A percentile compares a stretch with the other conserved stretches of the same genome.
Conservation (phyloP, 768 basidiomycete species). For the Suillus lakei region DNA sequence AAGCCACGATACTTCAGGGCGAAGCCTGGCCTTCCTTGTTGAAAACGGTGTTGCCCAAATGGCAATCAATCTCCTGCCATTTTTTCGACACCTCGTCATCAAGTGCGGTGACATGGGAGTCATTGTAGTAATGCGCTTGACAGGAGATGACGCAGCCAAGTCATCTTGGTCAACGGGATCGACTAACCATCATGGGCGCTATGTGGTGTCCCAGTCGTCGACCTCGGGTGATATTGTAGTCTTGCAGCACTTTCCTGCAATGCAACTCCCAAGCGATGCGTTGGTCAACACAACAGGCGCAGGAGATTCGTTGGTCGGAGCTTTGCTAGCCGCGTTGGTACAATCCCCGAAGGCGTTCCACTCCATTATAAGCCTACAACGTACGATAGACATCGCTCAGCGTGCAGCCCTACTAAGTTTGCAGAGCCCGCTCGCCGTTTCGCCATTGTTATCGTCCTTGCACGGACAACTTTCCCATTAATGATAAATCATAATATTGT, state of each 20-base stretch:
- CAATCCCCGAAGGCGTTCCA: conserved; percentile 48
- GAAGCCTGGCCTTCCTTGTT: conserved; percentile 65
- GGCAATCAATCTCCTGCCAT: conserved; percentile 82
- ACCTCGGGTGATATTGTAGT: conserved; percentile 55
- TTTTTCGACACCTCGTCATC: conserved; percentile 82
- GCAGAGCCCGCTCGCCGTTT: conserved; percentile 63
- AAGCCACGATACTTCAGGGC: conserved; percentile 43
- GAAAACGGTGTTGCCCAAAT: conserved; percentile 77
- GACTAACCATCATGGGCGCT: conserved; percentile 51
- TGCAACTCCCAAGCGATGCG: conserved; percentile 39
- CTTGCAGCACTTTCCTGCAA: conserved; percentile 75
- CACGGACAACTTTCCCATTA: background rate
- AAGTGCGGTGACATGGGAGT: conserved; percentile 82
- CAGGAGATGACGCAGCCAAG: conserved; percentile 40
- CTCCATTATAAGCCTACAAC: conserved; percentile 48
- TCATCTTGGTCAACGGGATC: conserved; percentile 57
- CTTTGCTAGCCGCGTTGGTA: conserved; percentile 71
- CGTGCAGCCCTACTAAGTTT: conserved; percentile 66
- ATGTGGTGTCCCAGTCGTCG: conserved; percentile 55
- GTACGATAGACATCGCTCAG: conserved; percentile 61
- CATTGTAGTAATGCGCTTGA: conserved; percentile 62
- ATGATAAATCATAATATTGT: background rate
- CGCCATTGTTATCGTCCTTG: conserved; percentile 56
- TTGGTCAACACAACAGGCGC: conserved; percentile 86
- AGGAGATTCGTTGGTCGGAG: conserved; percentile 89